A percentile compares a stretch with the other conserved stretches of the same genome.
These are phyloP conservation scores for Arachis monticola DNA, from an alignment of 331 rosid genomes.

Conservation along the genomic window DNA sequence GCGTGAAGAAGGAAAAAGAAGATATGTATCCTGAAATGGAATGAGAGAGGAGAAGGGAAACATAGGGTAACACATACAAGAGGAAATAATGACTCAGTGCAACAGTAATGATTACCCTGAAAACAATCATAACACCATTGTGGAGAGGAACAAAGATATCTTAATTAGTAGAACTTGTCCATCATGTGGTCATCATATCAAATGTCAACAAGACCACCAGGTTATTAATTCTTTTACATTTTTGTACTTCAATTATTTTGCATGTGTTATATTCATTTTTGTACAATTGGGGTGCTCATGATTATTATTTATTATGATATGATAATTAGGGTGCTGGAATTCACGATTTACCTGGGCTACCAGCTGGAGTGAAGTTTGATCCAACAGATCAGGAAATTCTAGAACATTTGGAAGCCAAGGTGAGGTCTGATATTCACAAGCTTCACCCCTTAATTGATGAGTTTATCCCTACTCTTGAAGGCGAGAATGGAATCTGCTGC, in stretches of 20 bases:
- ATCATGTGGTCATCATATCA: slow-evolving; percentile 75
- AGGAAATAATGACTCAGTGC: slow-evolving; percentile 69
- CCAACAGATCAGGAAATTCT: slow-evolving; percentile 81
- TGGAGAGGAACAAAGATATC: slow-evolving; percentile 55
- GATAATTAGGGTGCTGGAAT: slow-evolving; percentile 53
- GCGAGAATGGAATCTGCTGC: slow-evolving; percentile 80
- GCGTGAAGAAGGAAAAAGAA: slow-evolving; percentile 30
- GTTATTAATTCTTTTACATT: slow-evolving; percentile 34
- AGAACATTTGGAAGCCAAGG: slow-evolving; percentile 74
- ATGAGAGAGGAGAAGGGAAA: slow-evolving; percentile 30
- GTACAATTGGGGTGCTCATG: background rate
- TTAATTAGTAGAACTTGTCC: slow-evolving; percentile 61
- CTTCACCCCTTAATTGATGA: slow-evolving; percentile 77
- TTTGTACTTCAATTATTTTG: too few species aligned
- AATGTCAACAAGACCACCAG: slow-evolving; percentile 56
- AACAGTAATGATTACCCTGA: slow-evolving; percentile 38
- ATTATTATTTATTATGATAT: background rate
- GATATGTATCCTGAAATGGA: slow-evolving; percentile 39
- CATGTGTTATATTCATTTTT: background rate
- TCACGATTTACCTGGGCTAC: slow-evolving; percentile 73
- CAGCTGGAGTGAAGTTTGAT: slow-evolving; percentile 86
- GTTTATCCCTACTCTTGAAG: slow-evolving; percentile 76
- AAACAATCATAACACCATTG: slow-evolving; percentile 43
- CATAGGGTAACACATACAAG: slow-evolving; percentile 31
- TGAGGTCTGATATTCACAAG: slow-evolving; percentile 62